A percentile compares a stretch with the other conserved stretches of the same genome.
These are phyloP conservation scores for Ogataea paradorogensis DNA, from an alignment of 805 yeast genomes.

Conservation along the genomic window DNA sequence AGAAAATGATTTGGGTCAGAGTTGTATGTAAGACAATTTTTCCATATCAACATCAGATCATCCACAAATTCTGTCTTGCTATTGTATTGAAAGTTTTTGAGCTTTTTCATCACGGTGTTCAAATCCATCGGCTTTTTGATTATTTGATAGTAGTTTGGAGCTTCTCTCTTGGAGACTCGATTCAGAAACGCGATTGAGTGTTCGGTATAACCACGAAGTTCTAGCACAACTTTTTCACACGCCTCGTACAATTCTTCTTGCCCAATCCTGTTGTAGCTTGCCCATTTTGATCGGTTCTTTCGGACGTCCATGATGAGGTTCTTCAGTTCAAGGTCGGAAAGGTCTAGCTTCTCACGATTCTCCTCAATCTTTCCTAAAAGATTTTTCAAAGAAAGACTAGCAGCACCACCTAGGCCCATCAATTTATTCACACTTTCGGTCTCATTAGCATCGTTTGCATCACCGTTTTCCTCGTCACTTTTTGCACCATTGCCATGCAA, in stretches of 20 bases:
- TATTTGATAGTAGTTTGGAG: slow-evolving; percentile 90
- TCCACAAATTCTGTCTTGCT: slow-evolving; percentile 91
- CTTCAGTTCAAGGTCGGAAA: slow-evolving; percentile 81
- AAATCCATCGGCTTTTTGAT: slow-evolving; percentile 96
- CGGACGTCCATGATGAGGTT: slow-evolving; percentile 88
- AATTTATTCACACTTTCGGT: slow-evolving; percentile 29
- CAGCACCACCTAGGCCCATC: slow-evolving; percentile 55
- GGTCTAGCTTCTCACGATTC: slow-evolving; percentile 66
- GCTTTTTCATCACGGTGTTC: slow-evolving; percentile 87
- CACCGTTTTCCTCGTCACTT: slow-evolving; percentile 16
- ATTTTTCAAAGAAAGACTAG: slow-evolving; percentile 75
- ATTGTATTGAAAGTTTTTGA: slow-evolving; percentile 76
- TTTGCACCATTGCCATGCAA: slow-evolving; percentile 12
- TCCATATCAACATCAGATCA: slow-evolving; percentile 93
- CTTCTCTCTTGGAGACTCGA: slow-evolving; percentile 96
- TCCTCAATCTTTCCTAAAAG: slow-evolving; percentile 74
- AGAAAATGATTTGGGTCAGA: slow-evolving; percentile 92
- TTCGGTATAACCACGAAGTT: slow-evolving; percentile 87
- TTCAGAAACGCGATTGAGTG: slow-evolving; percentile 95
- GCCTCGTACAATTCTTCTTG: slow-evolving; percentile 98
- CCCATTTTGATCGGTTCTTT: slow-evolving; percentile 96
- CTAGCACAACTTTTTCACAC: slow-evolving; percentile 91
- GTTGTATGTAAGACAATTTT: slow-evolving; percentile 87
- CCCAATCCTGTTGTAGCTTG: slow-evolving; percentile 90
- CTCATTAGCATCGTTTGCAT: slow-evolving; percentile 20